Evolutionary conservation across 768 basidiomycete genomes (phyloP).

Genomic region (Calvatia gigantea): DNA sequence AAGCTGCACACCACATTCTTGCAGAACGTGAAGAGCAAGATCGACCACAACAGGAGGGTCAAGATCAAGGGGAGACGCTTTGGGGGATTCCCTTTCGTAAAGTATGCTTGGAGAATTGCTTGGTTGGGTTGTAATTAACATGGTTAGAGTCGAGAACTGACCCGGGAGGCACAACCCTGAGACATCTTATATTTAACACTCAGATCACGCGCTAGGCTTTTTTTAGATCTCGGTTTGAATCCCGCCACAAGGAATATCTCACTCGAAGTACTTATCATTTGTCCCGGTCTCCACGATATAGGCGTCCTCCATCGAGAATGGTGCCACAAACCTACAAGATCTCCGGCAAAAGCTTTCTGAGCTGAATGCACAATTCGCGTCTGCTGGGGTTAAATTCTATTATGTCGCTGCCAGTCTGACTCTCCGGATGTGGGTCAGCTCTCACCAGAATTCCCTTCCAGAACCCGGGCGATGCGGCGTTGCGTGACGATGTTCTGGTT

Average conservation of each 20-base stretch:
- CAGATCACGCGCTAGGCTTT: too few relatives aligned
- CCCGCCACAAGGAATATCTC: too few relatives aligned
- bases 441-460: conserved; percentile 13
- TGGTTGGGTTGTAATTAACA: too few relatives aligned
- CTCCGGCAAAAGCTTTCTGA: conserved; percentile 20
- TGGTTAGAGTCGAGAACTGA: too few relatives aligned
- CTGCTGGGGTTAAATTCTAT: conserved; percentile 23
- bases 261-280: background rate
- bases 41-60: conserved; percentile 22
- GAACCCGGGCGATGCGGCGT: conserved; percentile 12
- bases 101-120: too few relatives aligned
- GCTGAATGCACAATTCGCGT: conserved; percentile 21
- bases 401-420: conserved; percentile 20
- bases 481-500: conserved; percentile 17
- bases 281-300: conserved; percentile 22
- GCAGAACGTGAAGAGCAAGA: conserved; percentile 21
- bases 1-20: conserved; percentile 17
- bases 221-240: too few relatives aligned
- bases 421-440: background rate
- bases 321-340: conserved; percentile 12
- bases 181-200: too few relatives aligned
- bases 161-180: too few relatives aligned
- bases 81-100: too few relatives aligned
- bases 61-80: too few relatives aligned
- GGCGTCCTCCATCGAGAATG: conserved; percentile 25